A percentile compares a stretch with the other conserved stretches of the same genome.
Conservation (phyloP, 805 yeast genomes). For the Monosporozyma unispora region DNA sequence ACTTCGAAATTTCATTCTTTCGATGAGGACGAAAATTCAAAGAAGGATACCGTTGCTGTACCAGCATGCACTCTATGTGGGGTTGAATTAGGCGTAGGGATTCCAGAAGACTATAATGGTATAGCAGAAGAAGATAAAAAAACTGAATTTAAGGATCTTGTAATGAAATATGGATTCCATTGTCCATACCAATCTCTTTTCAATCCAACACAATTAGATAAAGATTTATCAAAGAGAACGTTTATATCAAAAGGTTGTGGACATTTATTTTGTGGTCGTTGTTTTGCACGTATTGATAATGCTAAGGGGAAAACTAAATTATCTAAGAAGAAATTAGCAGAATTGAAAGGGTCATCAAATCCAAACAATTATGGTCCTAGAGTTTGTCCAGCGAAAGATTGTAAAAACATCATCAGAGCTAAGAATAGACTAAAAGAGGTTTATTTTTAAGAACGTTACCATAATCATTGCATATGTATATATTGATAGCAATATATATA, state of each 20-base stretch:
- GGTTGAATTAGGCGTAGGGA: conserved; percentile 61
- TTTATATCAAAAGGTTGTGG: conserved; percentile 65
- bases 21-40: background rate
- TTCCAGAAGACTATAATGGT: conserved; percentile 43
- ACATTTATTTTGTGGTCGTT: conserved; percentile 79
- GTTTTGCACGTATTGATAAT: conserved; percentile 58
- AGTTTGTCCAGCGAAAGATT: conserved; percentile 46
- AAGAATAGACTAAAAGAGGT: conserved; percentile 49
- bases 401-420: conserved; percentile 37
- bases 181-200: conserved; percentile 61
- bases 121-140: conserved; percentile 15
- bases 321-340: conserved; percentile 19
- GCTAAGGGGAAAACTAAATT: conserved; percentile 19
- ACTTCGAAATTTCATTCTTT: conserved; percentile 23
- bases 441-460: conserved; percentile 25
- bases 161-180: conserved; percentile 30
- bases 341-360: conserved; percentile 29
- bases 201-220: conserved; percentile 45
- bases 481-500: no score
- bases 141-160: conserved; percentile 25
- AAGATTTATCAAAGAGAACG: conserved; percentile 53
- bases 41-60: conserved; percentile 25
- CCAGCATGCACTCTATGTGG: conserved; percentile 65
- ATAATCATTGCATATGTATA: background rate
- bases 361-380: conserved; percentile 46